Conservation (phyloP, 2,329 filamentous ascomycete genomes). For the Chaetothyriales sp. region DNA sequence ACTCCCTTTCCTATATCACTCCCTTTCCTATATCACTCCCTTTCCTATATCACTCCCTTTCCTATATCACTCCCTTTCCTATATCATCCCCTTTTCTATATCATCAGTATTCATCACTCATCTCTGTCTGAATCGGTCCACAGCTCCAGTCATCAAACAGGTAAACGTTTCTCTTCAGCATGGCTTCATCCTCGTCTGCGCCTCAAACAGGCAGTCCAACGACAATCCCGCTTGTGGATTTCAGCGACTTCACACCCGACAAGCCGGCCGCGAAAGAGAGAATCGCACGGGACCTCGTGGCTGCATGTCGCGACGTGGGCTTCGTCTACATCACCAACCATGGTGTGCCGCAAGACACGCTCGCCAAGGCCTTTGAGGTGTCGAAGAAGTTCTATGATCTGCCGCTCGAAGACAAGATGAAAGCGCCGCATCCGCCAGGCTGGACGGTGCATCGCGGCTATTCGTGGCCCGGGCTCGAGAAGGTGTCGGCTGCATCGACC, state of each 20-base stretch:
- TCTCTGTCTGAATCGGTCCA: background rate
- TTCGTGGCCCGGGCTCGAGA: constrained; percentile 42
- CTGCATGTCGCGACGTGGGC: constrained; percentile 32
- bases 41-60: background rate
- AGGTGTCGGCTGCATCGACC: constrained; percentile 35
- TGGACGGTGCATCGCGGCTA: constrained; percentile 42
- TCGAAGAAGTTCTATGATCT: constrained; percentile 34
- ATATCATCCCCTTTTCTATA: too few species aligned
- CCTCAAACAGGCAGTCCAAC: constrained; percentile 33
- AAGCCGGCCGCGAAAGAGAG: constrained; percentile 19
- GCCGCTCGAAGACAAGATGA: constrained; percentile 33
- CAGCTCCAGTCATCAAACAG: too few species aligned
- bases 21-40: background rate
- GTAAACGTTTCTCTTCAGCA: too few species aligned
- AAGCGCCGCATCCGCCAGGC: constrained; percentile 37
- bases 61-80: too few species aligned
- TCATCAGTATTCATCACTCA: background rate
- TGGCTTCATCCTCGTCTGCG: background rate
- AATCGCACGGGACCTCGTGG: constrained; percentile 22
- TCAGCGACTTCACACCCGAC: constrained; percentile 24
- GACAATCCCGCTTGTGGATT: constrained; percentile 29
- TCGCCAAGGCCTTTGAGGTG: constrained; percentile 34
- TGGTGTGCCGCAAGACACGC: constrained; percentile 26
- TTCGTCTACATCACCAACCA: constrained; percentile 39
- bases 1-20: background rate